A percentile compares a stretch with the other conserved stretches of the same genome.
Evolutionary conservation across 495 filamentous ascomycete species (phyloP).

Genomic region (Penicillium tannophilum): DNA sequence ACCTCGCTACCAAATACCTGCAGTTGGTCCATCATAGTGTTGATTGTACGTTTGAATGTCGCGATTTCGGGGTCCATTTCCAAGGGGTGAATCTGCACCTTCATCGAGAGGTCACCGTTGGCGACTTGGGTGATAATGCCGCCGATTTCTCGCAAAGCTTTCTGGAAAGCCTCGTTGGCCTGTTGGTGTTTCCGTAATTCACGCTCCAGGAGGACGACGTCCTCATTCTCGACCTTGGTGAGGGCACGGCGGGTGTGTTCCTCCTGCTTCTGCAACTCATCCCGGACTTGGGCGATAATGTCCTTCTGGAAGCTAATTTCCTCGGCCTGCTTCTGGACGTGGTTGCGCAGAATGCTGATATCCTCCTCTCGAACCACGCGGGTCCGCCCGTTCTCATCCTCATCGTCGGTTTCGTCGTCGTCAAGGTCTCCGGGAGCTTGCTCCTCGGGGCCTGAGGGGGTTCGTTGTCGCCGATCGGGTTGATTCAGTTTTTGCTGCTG

Average conservation of each 20-base stretch:
- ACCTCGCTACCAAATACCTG: constrained; percentile 98
- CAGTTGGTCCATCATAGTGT: constrained; percentile 99
- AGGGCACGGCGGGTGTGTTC: constrained; percentile 58
- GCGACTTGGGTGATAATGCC: constrained; percentile 96
- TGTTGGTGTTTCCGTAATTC: constrained; percentile 96
- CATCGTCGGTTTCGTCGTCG: constrained; percentile 45
- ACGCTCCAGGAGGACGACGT: constrained; percentile 73
- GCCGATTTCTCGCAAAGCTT: constrained; percentile 93
- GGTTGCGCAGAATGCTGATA: constrained; percentile 68
- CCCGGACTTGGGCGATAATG: constrained; percentile 70
- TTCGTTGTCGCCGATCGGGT: constrained; percentile 30
- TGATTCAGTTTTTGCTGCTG: constrained; percentile 45
- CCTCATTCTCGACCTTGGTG: constrained; percentile 62
- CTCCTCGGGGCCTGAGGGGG: constrained; percentile 28
- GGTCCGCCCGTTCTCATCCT: constrained; percentile 40
- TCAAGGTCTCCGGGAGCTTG: constrained; percentile 37
- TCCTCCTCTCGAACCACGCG: constrained; percentile 66
- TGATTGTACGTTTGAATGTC: constrained; percentile 96
- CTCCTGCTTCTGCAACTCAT: constrained; percentile 62
- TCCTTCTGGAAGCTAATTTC: constrained; percentile 73
- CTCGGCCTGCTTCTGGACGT: constrained; percentile 78
- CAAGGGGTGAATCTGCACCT: constrained; percentile 91
- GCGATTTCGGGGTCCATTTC: constrained; percentile 99
- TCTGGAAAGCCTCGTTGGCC: constrained; percentile 98
- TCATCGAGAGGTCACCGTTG: constrained; percentile 95